phyloP scores from a whole-genome alignment of 352 stramenopile genomes.

The Phytophthora capsici region DNA sequence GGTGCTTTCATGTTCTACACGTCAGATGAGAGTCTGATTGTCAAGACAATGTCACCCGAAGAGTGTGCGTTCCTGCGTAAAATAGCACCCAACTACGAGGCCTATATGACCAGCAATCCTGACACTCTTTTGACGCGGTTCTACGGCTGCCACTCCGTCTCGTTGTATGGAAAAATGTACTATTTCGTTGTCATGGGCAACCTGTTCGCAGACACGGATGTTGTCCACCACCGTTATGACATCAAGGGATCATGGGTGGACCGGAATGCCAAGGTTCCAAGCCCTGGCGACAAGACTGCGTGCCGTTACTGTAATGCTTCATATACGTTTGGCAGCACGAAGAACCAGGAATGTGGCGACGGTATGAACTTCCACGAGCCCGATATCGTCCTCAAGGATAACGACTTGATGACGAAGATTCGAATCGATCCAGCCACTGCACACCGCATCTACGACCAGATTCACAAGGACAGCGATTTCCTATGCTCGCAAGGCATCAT shows the following conservation, averaged over 20 bases:
- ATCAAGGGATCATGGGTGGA: conserved; percentile 93
- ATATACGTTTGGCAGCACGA: conserved; percentile 88
- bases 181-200: conserved; percentile 95
- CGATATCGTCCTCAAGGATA: conserved; percentile 91
- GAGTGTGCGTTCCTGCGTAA: conserved; percentile 89
- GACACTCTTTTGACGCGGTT: conserved; percentile 90
- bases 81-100: conserved; percentile 86
- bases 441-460: conserved; percentile 88
- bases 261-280: conserved; percentile 85
- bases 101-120: conserved; percentile 85
- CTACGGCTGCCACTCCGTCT: conserved; percentile 90
- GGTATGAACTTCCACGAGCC: conserved; percentile 89
- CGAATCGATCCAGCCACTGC: conserved; percentile 79
- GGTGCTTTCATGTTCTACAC: conserved; percentile 95
- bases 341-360: conserved; percentile 87
- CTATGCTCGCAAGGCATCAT: conserved; percentile 91
- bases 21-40: conserved; percentile 86
- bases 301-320: conserved; percentile 89
- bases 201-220: conserved; percentile 86
- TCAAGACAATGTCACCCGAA: conserved; percentile 91
- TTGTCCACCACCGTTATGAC: conserved; percentile 91
- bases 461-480: conserved; percentile 90
- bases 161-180: conserved; percentile 92
- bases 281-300: conserved; percentile 76
- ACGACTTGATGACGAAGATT: conserved; percentile 91